These are phyloP conservation scores for Zygosaccharomyces sapae DNA, from an alignment of 1,139 yeast species.

Conservation along the genomic window DNA sequence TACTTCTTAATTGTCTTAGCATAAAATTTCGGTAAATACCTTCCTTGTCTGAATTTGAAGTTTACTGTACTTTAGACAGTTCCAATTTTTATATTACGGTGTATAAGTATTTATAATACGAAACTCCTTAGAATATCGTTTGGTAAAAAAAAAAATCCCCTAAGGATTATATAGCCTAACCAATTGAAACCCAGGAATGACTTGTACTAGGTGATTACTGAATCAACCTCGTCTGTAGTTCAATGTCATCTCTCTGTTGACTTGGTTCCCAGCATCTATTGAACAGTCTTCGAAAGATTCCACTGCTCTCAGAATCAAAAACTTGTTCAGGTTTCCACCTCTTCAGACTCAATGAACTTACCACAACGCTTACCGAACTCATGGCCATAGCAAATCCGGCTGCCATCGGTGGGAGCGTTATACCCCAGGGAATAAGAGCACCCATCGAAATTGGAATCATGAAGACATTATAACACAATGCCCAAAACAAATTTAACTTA, in stretches of 20 bases:
- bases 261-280: neutral
- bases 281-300: conserved; percentile 4
- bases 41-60: neutral
- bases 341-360: conserved; percentile 69
- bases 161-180: too few relatives aligned
- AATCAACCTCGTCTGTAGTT: conserved; percentile 16
- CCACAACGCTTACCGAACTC: conserved; percentile 83
- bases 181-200: too few relatives aligned
- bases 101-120: neutral
- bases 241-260: conserved; percentile 11
- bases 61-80: neutral
- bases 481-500: conserved; percentile 79
- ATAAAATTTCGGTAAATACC: conserved; percentile 4
- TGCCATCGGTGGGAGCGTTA: conserved; percentile 79
- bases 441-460: conserved; percentile 99
- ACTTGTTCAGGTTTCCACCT: conserved; percentile 50
- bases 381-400: conserved; percentile 94
- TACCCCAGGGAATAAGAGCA: conserved; percentile 68
- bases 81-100: neutral
- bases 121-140: neutral
- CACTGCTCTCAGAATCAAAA: conserved; percentile 1
- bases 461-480: conserved; percentile 72
- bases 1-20: conserved; percentile 41
- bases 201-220: neutral
- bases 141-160: neutral